phyloP scores from a whole-genome alignment of 345 rosid genomes.

The Corchorus olitorius region DNA sequence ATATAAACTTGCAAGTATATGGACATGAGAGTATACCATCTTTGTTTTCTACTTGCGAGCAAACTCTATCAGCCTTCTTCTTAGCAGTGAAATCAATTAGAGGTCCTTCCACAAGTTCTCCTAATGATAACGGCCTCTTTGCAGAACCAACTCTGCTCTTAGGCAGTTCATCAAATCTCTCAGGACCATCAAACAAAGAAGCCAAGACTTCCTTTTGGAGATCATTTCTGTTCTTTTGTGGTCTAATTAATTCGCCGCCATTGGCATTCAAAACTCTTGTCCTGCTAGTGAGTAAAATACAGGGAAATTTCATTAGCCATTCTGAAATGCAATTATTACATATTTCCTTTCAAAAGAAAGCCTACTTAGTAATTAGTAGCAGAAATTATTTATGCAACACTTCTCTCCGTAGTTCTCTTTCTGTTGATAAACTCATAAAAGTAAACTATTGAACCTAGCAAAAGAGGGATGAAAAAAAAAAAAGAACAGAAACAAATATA shows the following conservation, averaged over 20 bases:
- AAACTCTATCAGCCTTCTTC: constrained; percentile 16
- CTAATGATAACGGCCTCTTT: constrained; percentile 34
- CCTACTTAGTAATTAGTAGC: constrained; percentile 2
- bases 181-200: constrained; percentile 37
- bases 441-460: background rate
- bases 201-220: constrained; percentile 46
- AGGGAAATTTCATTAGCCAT: constrained; percentile 7
- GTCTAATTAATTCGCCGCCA: constrained; percentile 26
- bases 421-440: background rate
- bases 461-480: background rate
- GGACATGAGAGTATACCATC: constrained; percentile 31
- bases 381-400: constrained; percentile 10
- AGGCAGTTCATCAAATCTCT: constrained; percentile 31
- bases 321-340: background rate
- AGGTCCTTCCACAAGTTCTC: constrained; percentile 41
- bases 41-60: constrained; percentile 21
- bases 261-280: constrained; percentile 23
- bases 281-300: background rate
- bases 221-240: constrained; percentile 31
- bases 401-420: background rate
- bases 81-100: constrained; percentile 28
- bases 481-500: constrained; percentile 20
- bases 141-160: constrained; percentile 19
- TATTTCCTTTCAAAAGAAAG: constrained; percentile 1
- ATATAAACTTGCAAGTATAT: constrained; percentile 12